Evolutionary conservation across 1,284 basidiomycete genomes (phyloP).

Genomic region (Rhodotorula sp.): DNA sequence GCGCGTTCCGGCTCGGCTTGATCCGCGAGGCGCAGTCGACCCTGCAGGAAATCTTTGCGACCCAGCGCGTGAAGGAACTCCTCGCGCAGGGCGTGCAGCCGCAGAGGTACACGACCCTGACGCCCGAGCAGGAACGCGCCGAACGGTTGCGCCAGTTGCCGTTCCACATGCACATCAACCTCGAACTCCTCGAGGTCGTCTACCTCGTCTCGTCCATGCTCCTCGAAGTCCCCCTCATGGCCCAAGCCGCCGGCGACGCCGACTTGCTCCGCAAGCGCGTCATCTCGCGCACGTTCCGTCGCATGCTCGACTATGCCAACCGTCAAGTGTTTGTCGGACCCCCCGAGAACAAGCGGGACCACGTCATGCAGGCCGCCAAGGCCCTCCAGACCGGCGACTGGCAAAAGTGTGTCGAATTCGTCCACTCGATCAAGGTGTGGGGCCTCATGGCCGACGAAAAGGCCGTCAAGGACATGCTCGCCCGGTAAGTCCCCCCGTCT

Average conservation of each 20-base stretch:
- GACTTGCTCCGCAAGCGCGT: slow-evolving; percentile 68
- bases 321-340: slow-evolving; percentile 97
- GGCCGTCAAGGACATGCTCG: slow-evolving; percentile 90
- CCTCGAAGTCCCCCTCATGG: slow-evolving; percentile 91
- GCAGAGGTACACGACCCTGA: slow-evolving; percentile 75
- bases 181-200: slow-evolving; percentile 93
- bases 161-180: slow-evolving; percentile 99
- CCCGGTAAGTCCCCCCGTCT: slow-evolving; percentile 68
- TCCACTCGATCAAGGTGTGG: slow-evolving; percentile 98
- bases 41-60: slow-evolving; percentile 92
- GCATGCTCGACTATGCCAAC: slow-evolving; percentile 94
- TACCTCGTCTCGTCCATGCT: slow-evolving; percentile 99
- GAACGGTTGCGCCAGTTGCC: slow-evolving; percentile 94
- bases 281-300: slow-evolving; percentile 92
- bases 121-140: slow-evolving; percentile 93
- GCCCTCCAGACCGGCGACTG: slow-evolving; percentile 95
- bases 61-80: slow-evolving; percentile 91
- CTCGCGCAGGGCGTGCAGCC: slow-evolving; percentile 94
- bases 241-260: slow-evolving; percentile 89
- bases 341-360: slow-evolving; percentile 96
- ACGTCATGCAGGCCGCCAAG: slow-evolving; percentile 99
- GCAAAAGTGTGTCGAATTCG: slow-evolving; percentile 88
- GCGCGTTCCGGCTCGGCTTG: slow-evolving; percentile 91
- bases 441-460: slow-evolving; percentile 84
- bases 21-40: slow-evolving; percentile 92